These are phyloP conservation scores for Centaurea solstitialis DNA, from an alignment of 129 eudicot genomes.

Conservation along the genomic window DNA sequence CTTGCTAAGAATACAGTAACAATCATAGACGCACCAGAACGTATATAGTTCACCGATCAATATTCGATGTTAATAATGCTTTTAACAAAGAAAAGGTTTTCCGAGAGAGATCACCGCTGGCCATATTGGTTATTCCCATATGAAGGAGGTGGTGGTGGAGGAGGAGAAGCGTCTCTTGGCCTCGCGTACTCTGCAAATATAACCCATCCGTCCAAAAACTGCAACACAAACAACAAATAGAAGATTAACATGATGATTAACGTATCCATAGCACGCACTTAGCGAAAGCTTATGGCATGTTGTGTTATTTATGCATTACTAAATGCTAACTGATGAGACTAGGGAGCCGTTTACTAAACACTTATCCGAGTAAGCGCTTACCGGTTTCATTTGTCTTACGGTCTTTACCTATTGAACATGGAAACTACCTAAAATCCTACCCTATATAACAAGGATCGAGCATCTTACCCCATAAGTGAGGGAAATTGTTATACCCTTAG, in stretches of 20 bases:
- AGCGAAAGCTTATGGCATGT: too few species aligned
- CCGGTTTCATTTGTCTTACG: too few species aligned
- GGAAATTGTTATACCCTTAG: too few species aligned
- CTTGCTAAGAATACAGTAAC: neutral
- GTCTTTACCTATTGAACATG: too few species aligned
- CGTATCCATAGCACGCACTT: neutral
- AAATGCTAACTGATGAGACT: too few species aligned
- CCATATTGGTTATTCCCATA: conserved; percentile 29
- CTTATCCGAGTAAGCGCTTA: too few species aligned
- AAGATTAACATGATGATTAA: neutral
- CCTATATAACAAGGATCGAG: too few species aligned
- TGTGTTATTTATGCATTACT: too few species aligned
- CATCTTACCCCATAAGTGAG: too few species aligned
- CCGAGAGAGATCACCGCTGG: neutral
- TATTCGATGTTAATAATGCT: too few species aligned
- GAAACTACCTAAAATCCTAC: too few species aligned
- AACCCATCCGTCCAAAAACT: conserved; percentile 99
- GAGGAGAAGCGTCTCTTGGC: conserved; percentile 52
- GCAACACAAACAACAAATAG: conserved; percentile 16
- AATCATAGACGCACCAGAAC: neutral
- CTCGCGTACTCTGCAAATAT: conserved; percentile 90
- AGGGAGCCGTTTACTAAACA: too few species aligned
- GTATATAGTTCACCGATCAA: neutral
- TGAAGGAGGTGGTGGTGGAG: conserved; percentile 28
- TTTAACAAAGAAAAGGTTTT: neutral